Evolutionary conservation across 441 rosid species (phyloP), one percentile per base, ranked within the genome.

Genomic region (Populus hybrid): DNA sequence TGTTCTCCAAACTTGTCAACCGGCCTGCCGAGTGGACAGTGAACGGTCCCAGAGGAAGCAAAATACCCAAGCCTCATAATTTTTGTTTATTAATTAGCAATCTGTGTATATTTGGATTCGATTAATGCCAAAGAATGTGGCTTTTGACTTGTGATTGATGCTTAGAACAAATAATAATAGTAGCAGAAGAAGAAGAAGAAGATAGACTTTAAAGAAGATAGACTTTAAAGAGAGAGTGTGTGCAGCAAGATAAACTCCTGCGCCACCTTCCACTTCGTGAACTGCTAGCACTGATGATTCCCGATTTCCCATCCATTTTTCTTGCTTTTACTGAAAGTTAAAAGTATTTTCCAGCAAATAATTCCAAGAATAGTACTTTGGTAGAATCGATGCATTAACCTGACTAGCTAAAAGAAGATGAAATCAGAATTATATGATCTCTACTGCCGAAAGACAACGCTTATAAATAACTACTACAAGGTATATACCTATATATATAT

Each of bases 281-380:
- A 79, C 81, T 64, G 82, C 75, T 30, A 30, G 32, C 68, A 78
- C 63, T 79, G 77, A 76, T 77, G 84, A 84, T 18, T 16, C 61
- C n/a, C 61, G 6, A 16, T 30, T 73, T 81, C 83, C 80, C 73
- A 63, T 70, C 70, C 73, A 20, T 70, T 77, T 73, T 42, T 26
- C 57, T 34, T 40, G 20, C 38, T 76, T 78, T 76, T 67, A 54
- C 46, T 72, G 79, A 76, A 59, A 76, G 81, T 74, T 73, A 81
- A 78, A 76, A 38, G 77, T 34, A 63, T 35, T 42, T 57, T 40
- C 4, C 32, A 30, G 32, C 32, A 30, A 30, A 30, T 30, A 30
- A 3, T 30, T 30, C 32, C 32, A 30, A 30, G 32, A 30, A 30
- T 30, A 30, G 32, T 30, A 30, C 4, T 30, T 30, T 30, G 32